Evolutionary conservation across 1,284 basidiomycete genomes (phyloP).

Genomic region (Phylloporus sp.): DNA sequence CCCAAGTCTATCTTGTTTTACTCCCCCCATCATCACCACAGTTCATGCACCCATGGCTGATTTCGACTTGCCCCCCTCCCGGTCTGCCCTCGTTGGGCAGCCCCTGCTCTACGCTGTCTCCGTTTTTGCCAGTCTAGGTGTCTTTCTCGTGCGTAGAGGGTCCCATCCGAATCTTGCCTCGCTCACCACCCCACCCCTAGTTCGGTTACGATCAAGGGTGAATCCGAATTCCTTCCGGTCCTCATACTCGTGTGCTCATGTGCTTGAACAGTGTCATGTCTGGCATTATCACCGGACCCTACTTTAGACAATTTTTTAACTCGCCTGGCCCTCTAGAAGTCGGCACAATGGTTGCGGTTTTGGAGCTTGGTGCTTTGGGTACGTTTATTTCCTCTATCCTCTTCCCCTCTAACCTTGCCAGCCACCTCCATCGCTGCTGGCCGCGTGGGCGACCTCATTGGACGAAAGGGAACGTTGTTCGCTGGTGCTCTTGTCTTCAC

Average conservation of each 20-base stretch:
- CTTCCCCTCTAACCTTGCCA: slow-evolving; percentile 41
- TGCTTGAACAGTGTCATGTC: slow-evolving; percentile 76
- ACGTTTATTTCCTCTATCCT: slow-evolving; percentile 35
- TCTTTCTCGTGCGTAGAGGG: slow-evolving; percentile 74
- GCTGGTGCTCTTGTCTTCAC: slow-evolving; percentile 89
- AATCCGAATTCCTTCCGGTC: slow-evolving; percentile 6
- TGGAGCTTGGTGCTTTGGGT: slow-evolving; percentile 94
- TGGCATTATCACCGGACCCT: slow-evolving; percentile 92
- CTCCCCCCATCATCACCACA: slow-evolving; percentile 27
- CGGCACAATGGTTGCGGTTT: slow-evolving; percentile 90
- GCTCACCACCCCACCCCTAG: slow-evolving; percentile 47
- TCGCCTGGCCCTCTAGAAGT: slow-evolving; percentile 74
- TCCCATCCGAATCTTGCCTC: slow-evolving; percentile 7
- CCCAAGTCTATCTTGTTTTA: slow-evolving; percentile 16
- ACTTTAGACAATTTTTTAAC: slow-evolving; percentile 86
- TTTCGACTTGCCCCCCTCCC: slow-evolving; percentile 38
- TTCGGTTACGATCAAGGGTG: slow-evolving; percentile 96
- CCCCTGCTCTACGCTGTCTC: slow-evolving; percentile 84
- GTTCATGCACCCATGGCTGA: slow-evolving; percentile 58
- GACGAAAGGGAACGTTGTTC: slow-evolving; percentile 88
- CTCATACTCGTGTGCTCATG: slow-evolving; percentile 39
- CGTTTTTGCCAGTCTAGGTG: slow-evolving; percentile 86
- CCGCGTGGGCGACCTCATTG: slow-evolving; percentile 86
- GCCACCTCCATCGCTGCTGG: slow-evolving; percentile 93
- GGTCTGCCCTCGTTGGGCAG: slow-evolving; percentile 77